These are phyloP conservation scores for Yamadazyma paraphyllophila DNA, from an alignment of 805 yeast species.

Conservation along the genomic window DNA sequence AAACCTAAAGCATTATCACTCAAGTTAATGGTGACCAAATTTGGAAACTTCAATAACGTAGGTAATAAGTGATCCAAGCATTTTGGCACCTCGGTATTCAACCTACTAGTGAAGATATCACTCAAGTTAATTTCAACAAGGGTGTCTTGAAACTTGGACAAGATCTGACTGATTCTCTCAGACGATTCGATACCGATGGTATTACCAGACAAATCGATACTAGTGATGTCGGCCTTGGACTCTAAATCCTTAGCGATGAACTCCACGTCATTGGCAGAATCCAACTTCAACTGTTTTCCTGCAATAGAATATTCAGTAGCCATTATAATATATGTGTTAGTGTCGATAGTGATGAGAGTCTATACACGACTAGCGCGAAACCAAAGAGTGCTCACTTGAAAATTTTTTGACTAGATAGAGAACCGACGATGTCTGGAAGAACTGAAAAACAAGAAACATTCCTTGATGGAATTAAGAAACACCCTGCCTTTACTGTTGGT, in stretches of 20 bases:
- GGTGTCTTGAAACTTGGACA: constrained; percentile 40
- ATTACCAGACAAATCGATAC: constrained; percentile 85
- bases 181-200: constrained; percentile 93
- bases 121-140: constrained; percentile 76
- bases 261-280: constrained; percentile 67
- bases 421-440: constrained; percentile 17
- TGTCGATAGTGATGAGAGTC: not conserved
- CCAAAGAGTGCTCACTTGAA: not conserved
- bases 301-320: constrained; percentile 50
- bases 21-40: constrained; percentile 71
- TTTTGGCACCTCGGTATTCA: constrained; percentile 90
- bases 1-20: constrained; percentile 97
- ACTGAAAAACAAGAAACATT: constrained; percentile 26
- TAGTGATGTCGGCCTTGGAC: constrained; percentile 36
- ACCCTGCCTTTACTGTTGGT: constrained; percentile 65
- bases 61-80: constrained; percentile 73
- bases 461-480: constrained; percentile 52
- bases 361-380: constrained; percentile 3
- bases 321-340: not conserved
- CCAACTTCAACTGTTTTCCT: constrained; percentile 74
- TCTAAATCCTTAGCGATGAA: constrained; percentile 63
- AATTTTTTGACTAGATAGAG: not conserved
- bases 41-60: constrained; percentile 64
- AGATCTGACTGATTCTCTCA: constrained; percentile 58
- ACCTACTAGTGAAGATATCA: constrained; percentile 91